These are phyloP conservation scores for Trichoderma aggressivum DNA, from an alignment of 2,329 filamentous ascomycete genomes.

Conservation along the genomic window DNA sequence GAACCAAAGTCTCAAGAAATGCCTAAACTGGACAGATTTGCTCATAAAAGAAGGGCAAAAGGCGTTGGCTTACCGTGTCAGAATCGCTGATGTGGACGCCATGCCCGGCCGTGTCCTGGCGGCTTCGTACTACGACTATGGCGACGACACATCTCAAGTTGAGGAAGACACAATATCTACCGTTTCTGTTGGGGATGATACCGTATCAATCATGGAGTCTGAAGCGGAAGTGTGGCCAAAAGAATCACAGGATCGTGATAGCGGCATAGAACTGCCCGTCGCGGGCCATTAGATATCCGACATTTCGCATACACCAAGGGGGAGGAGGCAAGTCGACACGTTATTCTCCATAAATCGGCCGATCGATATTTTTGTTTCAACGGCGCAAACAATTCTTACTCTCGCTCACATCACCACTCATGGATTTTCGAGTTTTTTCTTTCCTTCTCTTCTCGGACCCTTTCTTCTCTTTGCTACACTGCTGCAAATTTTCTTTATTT, in stretches of 20 bases:
- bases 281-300: constrained; percentile 35
- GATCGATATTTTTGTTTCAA: background rate
- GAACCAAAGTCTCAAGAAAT: constrained; percentile 89
- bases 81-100: constrained; percentile 68
- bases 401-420: constrained; percentile 13
- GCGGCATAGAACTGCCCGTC: constrained; percentile 47
- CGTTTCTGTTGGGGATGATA: constrained; percentile 20
- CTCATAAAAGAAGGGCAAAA: constrained; percentile 86
- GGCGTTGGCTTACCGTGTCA: constrained; percentile 79
- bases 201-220: constrained; percentile 25
- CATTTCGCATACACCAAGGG: background rate
- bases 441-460: background rate
- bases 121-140: constrained; percentile 59
- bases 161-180: constrained; percentile 25
- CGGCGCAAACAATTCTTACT: background rate
- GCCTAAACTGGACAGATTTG: constrained; percentile 83
- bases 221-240: constrained; percentile 34
- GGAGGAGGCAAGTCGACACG: background rate
- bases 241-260: constrained; percentile 48
- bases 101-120: constrained; percentile 71
- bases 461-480: background rate
- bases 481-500: constrained; percentile 3
- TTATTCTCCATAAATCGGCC: background rate
- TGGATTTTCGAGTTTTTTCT: background rate
- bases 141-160: constrained; percentile 28